Conservation (phyloP, 2,329 filamentous ascomycete species). For the Ophiostoma ips region DNA sequence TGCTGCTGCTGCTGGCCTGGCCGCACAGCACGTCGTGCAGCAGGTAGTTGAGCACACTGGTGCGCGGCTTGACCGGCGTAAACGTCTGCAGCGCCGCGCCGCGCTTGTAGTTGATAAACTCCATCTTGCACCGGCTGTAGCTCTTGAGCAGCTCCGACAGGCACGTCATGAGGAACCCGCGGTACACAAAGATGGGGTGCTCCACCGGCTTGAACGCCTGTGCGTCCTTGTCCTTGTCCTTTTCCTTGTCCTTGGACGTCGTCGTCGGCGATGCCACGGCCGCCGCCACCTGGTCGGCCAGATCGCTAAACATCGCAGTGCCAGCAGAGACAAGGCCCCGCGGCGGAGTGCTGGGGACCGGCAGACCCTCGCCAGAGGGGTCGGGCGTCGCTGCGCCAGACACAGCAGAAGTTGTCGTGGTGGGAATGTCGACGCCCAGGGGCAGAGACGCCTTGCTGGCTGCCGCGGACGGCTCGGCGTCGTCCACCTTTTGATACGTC, state of each 20-base stretch:
- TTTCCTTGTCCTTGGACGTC: conserved; percentile 4
- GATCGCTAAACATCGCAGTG: neutral
- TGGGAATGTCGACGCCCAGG: conserved; percentile 8
- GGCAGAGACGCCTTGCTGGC: conserved; percentile 1
- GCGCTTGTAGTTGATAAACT: conserved; percentile 98
- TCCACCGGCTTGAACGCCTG: conserved; percentile 86
- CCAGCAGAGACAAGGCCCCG: neutral
- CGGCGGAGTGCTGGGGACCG: neutral
- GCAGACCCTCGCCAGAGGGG: neutral
- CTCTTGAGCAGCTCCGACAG: conserved; percentile 79
- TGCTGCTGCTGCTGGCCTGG: conserved; percentile 42
- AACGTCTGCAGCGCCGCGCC: conserved; percentile 70
- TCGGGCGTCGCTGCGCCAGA: neutral
- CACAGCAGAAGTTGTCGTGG: neutral
- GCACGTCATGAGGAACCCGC: conserved; percentile 88
- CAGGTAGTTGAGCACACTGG: conserved; percentile 85
- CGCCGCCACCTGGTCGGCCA: neutral
- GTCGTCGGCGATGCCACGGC: neutral
- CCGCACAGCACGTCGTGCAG: conserved; percentile 61
- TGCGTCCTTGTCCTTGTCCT: conserved; percentile 33
- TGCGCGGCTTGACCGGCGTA: conserved; percentile 87
- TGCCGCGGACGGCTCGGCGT: conserved; percentile 46
- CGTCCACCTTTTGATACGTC: conserved; percentile 83
- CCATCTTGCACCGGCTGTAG: conserved; percentile 90
- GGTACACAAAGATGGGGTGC: conserved; percentile 90